Percentiles rank a stretch among this genome's conserved stretches.
Conservation (phyloP, 352 stramenopile species). For the Phytophthora capsici region DNA sequence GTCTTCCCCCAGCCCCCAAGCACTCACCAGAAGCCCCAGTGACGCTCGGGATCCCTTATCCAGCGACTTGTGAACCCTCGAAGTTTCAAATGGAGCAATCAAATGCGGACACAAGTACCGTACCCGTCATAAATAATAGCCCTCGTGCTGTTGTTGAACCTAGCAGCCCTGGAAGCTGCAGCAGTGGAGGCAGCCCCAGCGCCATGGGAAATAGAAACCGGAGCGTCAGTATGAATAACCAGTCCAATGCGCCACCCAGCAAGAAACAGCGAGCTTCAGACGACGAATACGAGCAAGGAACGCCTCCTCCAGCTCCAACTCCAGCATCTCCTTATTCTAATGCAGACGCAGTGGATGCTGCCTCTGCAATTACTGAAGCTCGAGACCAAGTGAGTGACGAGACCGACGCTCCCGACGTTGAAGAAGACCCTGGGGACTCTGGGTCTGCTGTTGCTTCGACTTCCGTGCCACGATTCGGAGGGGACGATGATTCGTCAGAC, state of each 20-base stretch:
- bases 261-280: slow-evolving; percentile 86
- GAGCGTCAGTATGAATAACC: slow-evolving; percentile 75
- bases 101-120: slow-evolving; percentile 35
- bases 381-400: slow-evolving; percentile 35
- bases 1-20: background rate
- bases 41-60: background rate
- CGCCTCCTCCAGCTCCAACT: slow-evolving; percentile 22
- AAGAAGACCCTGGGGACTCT: slow-evolving; percentile 25
- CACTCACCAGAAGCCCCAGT: background rate
- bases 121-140: slow-evolving; percentile 34
- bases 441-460: slow-evolving; percentile 4
- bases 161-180: slow-evolving; percentile 15
- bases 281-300: slow-evolving; percentile 68
- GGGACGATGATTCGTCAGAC: slow-evolving; percentile 33
- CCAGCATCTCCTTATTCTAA: slow-evolving; percentile 14
- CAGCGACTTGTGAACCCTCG: background rate
- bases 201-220: slow-evolving; percentile 52
- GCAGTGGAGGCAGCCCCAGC: slow-evolving; percentile 26
- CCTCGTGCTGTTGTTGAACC: slow-evolving; percentile 13
- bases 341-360: slow-evolving; percentile 5
- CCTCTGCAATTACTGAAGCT: slow-evolving; percentile 16
- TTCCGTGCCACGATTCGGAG: slow-evolving; percentile 22
- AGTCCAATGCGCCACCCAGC: slow-evolving; percentile 58
- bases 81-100: slow-evolving; percentile 33
- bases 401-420: slow-evolving; percentile 28